These are phyloP conservation scores for Polygonum maritimum DNA, from an alignment of 148 eudicot species.

Conservation along the genomic window DNA sequence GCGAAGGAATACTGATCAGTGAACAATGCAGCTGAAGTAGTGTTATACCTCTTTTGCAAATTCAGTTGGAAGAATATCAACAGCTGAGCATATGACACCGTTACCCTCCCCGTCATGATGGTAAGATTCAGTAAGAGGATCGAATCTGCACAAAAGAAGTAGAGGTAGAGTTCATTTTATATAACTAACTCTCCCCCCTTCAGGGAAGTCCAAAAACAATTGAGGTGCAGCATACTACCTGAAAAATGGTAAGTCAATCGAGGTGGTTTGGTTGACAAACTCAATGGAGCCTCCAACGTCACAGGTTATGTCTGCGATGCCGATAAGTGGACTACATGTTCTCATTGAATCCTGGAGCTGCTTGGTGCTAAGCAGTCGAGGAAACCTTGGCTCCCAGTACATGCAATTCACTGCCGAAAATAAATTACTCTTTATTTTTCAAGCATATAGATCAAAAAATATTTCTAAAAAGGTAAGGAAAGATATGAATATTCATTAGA, in stretches of 20 bases:
- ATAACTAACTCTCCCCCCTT: background rate
- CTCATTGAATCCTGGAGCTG: constrained; percentile 66
- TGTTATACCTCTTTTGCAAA: constrained; percentile 87
- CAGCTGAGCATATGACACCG: constrained; percentile 80
- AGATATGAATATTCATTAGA: background rate
- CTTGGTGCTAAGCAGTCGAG: constrained; percentile 63
- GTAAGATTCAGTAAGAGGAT: constrained; percentile 57
- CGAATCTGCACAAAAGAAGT: constrained; percentile 42
- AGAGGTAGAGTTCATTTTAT: background rate
- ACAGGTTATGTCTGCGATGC: constrained; percentile 91
- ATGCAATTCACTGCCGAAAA: constrained; percentile 79
- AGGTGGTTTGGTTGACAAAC: constrained; percentile 71
- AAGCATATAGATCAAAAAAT: background rate
- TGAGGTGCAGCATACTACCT: constrained; percentile 35
- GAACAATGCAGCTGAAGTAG: background rate
- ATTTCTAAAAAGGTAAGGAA: background rate
- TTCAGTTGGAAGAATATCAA: constrained; percentile 96
- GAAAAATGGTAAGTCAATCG: constrained; percentile 86
- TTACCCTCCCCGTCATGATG: constrained; percentile 73
- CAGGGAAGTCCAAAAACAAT: background rate
- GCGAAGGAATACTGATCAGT: background rate
- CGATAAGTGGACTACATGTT: constrained; percentile 69
- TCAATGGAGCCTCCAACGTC: constrained; percentile 95
- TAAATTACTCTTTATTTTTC: background rate
- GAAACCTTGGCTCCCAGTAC: constrained; percentile 98